Evolutionary conservation across 495 filamentous ascomycete genomes (phyloP).

Genomic region (Corynascus novoguineensis): DNA sequence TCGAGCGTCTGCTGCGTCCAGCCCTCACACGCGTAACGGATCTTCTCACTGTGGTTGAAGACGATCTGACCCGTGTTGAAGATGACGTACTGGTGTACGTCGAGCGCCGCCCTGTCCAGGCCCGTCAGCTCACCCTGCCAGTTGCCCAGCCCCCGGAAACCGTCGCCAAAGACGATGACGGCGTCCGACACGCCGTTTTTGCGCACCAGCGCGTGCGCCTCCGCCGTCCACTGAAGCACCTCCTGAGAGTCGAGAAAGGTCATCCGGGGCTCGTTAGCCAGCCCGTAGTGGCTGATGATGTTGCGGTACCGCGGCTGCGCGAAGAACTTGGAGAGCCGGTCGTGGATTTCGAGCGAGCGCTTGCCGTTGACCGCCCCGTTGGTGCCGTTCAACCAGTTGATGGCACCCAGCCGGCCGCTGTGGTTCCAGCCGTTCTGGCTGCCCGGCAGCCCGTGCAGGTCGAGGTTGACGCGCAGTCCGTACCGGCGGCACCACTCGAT

Average conservation of each 20-base stretch:
- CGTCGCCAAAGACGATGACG: conserved; percentile 69
- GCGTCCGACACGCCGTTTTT: conserved; percentile 62
- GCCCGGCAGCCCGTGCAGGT: conserved; percentile 79
- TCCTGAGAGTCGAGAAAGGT: conserved; percentile 49
- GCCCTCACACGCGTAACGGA: conserved; percentile 76
- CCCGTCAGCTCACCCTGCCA: conserved; percentile 67
- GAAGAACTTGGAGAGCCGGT: conserved; percentile 77
- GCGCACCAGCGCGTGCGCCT: conserved; percentile 59
- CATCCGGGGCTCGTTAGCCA: conserved; percentile 86
- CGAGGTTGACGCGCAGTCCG: conserved; percentile 88
- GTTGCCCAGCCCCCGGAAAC: conserved; percentile 72
- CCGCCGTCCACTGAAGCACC: conserved; percentile 65
- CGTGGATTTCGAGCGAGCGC: conserved; percentile 74
- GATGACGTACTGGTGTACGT: conserved; percentile 91
- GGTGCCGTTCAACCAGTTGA: conserved; percentile 77
- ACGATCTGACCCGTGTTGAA: conserved; percentile 74
- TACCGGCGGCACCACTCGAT: conserved; percentile 95
- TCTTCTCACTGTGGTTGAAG: conserved; percentile 65
- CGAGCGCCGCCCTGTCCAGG: conserved; percentile 60
- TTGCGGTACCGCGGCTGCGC: conserved; percentile 80
- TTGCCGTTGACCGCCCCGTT: conserved; percentile 60
- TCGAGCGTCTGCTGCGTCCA: conserved; percentile 74
- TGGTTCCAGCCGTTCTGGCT: conserved; percentile 93
- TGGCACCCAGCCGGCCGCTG: conserved; percentile 64
- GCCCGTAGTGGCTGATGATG: conserved; percentile 75